Conservation (phyloP, 2,329 filamentous ascomycete species). For the Penicillium sp. region DNA sequence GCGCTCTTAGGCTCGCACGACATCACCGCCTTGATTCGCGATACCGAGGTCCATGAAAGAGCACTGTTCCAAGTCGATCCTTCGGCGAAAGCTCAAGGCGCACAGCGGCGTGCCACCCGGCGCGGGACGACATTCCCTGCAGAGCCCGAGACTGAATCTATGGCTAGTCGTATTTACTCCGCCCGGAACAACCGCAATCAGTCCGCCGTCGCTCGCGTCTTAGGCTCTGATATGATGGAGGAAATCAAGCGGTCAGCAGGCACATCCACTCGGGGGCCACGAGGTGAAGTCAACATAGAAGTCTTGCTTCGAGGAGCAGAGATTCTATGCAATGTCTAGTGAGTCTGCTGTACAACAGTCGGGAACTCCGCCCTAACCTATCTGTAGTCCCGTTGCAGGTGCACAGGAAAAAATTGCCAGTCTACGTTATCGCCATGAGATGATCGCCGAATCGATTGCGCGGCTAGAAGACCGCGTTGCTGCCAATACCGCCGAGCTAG, state of each 20-base stretch:
- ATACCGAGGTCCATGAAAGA: slow-evolving; percentile 92
- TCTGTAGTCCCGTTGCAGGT: slow-evolving; percentile 69
- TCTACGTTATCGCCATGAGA: slow-evolving; percentile 70
- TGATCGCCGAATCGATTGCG: slow-evolving; percentile 72
- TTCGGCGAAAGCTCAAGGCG: slow-evolving; percentile 57
- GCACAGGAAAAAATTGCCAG: slow-evolving; percentile 74
- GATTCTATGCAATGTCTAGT: slow-evolving; percentile 87
- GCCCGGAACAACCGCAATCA: slow-evolving; percentile 68
- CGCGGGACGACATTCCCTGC: slow-evolving; percentile 55
- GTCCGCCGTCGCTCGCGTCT: slow-evolving; percentile 81
- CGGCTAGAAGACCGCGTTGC: slow-evolving; percentile 81
- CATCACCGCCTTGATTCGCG: slow-evolving; percentile 91
- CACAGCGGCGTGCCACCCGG: slow-evolving; percentile 51
- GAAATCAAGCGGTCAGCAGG: slow-evolving; percentile 68
- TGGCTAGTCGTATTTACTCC: slow-evolving; percentile 53
- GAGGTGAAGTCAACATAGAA: slow-evolving; percentile 81
- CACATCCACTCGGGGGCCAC: slow-evolving; percentile 55
- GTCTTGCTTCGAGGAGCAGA: slow-evolving; percentile 83
- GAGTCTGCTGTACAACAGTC: slow-evolving; percentile 34
- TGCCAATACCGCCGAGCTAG: slow-evolving; percentile 73
- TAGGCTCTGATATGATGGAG: slow-evolving; percentile 84
- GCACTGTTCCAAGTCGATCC: slow-evolving; percentile 91
- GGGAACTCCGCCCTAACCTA: slow-evolving; percentile 20
- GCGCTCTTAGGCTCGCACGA: slow-evolving; percentile 85
- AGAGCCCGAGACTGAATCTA: slow-evolving; percentile 43